phyloP scores from a whole-genome alignment of 495 filamentous ascomycete species.

The Xylaria bambusicola region DNA sequence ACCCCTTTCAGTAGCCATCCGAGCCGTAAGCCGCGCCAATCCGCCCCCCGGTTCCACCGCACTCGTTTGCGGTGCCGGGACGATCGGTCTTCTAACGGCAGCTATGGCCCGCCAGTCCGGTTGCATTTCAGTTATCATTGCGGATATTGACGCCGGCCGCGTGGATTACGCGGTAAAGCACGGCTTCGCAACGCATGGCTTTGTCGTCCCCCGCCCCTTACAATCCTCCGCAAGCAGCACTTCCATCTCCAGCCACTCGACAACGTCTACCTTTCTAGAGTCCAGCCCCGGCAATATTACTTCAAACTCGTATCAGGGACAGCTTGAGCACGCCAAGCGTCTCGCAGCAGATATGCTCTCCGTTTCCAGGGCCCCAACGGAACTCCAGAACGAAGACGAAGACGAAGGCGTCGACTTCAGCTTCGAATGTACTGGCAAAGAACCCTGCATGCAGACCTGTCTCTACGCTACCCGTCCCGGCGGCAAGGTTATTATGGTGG shows the following conservation, averaged over 20 bases:
- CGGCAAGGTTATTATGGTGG: constrained; percentile 82
- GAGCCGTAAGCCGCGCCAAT: constrained; percentile 67
- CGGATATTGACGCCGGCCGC: constrained; percentile 79
- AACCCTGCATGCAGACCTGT: constrained; percentile 79
- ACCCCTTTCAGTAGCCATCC: constrained; percentile 82
- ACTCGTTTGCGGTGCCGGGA: constrained; percentile 83
- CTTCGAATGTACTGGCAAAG: constrained; percentile 92
- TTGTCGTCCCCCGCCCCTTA: constrained; percentile 55
- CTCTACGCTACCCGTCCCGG: constrained; percentile 82
- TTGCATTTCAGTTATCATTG: constrained; percentile 68
- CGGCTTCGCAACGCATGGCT: constrained; percentile 70
- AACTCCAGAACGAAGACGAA: constrained; percentile 43
- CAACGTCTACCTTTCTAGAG: constrained; percentile 50
- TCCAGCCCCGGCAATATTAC: too few species aligned
- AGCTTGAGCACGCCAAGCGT: constrained; percentile 61
- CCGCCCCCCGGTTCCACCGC: constrained; percentile 59
- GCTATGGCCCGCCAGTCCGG: constrained; percentile 69
- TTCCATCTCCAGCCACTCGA: constrained; percentile 44
- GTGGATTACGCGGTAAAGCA: constrained; percentile 73
- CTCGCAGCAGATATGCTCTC: constrained; percentile 56
- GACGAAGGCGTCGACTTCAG: constrained; percentile 72
- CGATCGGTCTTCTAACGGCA: constrained; percentile 80
- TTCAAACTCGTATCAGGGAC: constrained; percentile 35
- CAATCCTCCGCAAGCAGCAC: constrained; percentile 41
- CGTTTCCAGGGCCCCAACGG: constrained; percentile 37